phyloP scores from a whole-genome alignment of 2,329 filamentous ascomycete genomes.

The Stachybotrys echinatus region DNA sequence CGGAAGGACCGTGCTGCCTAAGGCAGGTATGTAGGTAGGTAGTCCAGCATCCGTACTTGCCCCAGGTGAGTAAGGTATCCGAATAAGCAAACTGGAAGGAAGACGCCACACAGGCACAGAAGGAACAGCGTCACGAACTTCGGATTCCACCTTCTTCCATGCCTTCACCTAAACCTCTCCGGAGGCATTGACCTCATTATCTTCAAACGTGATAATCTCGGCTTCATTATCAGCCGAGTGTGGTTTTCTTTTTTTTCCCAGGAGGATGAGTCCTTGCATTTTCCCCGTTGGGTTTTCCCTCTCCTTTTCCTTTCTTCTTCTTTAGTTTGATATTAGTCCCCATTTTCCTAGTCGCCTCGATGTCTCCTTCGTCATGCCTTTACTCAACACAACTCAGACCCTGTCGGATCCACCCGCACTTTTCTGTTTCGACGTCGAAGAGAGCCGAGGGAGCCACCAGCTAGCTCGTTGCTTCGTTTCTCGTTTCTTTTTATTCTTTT shows the following conservation, averaged over 20 bases:
- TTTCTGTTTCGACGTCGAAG: neutral
- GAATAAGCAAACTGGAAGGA: neutral
- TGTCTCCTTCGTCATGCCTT: too few relatives aligned
- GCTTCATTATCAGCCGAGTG: neutral
- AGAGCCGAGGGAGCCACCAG: too few relatives aligned
- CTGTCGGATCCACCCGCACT: neutral
- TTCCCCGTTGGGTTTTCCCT: too few relatives aligned
- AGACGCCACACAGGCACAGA: neutral
- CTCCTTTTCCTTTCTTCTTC: neutral
- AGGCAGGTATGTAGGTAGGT: too few relatives aligned
- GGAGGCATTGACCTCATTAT: neutral
- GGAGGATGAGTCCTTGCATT: too few relatives aligned
- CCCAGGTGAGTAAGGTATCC: too few relatives aligned
- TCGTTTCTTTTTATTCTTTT: neutral
- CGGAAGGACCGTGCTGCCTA: too few relatives aligned
- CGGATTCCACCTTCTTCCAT: neutral
- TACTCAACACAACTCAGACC: too few relatives aligned
- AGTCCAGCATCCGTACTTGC: too few relatives aligned
- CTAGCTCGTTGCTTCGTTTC: too few relatives aligned
- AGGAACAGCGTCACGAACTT: neutral
- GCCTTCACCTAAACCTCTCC: neutral
- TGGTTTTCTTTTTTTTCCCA: neutral
- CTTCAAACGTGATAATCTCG: neutral
- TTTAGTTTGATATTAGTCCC: too few relatives aligned
- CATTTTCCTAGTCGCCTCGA: too few relatives aligned